phyloP scores from a whole-genome alignment of 306 rosid genomes.

The Cicer arietinum region DNA sequence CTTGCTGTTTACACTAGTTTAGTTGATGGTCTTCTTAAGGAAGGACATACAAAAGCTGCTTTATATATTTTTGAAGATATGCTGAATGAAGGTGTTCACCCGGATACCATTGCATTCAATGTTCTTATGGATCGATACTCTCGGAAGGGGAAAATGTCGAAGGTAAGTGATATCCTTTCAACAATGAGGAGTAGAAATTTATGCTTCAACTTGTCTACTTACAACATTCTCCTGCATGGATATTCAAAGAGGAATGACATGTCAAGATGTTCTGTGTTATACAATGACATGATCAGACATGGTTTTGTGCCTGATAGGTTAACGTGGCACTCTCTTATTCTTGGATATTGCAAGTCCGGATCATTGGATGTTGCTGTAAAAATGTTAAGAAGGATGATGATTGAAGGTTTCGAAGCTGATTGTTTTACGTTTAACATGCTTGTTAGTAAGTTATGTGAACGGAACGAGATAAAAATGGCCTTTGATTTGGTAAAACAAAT shows the following conservation, averaged over 20 bases:
- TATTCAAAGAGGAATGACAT: conserved; percentile 60
- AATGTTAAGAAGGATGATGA: conserved; percentile 58
- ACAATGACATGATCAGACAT: conserved; percentile 48
- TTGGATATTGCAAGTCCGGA: conserved; percentile 60
- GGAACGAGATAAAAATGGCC: conserved; percentile 56
- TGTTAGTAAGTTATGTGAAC: conserved; percentile 64
- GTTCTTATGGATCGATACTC: conserved; percentile 64
- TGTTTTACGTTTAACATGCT: conserved; percentile 64
- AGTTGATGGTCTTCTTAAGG: conserved; percentile 69
- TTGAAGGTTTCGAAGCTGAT: conserved; percentile 61
- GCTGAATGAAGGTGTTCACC: conserved; percentile 60
- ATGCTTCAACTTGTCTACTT: conserved; percentile 62
- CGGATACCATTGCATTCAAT: conserved; percentile 63
- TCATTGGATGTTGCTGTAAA: conserved; percentile 68
- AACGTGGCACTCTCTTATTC: conserved; percentile 73
- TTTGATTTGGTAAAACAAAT: conserved; percentile 57
- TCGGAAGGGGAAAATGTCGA: conserved; percentile 61
- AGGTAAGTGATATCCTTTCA: conserved; percentile 57
- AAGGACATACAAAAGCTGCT: conserved; percentile 69
- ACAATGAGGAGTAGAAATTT: conserved; percentile 55
- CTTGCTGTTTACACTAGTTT: conserved; percentile 63
- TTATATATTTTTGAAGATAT: conserved; percentile 67
- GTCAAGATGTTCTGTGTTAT: conserved; percentile 53
- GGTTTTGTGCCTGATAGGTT: conserved; percentile 61
- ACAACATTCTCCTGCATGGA: conserved; percentile 77